phyloP scores from a whole-genome alignment of 2,329 filamentous ascomycete species.

The Claviceps fusiformis region DNA sequence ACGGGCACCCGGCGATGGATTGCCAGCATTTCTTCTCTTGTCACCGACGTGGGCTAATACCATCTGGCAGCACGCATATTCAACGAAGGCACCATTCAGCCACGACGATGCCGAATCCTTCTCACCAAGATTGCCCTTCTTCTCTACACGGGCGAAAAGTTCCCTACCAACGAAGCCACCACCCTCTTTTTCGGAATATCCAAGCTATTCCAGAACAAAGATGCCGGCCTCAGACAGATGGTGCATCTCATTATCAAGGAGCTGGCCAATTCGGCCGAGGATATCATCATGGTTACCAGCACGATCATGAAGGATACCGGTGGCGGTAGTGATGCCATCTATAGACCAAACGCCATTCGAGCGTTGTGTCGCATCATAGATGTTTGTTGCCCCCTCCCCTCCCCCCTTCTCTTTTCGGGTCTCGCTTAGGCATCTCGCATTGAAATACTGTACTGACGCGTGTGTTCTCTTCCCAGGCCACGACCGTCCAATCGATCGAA shows the following conservation, averaged over 20 bases:
- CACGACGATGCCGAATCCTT: constrained; percentile 91
- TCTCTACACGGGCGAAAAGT: constrained; percentile 91
- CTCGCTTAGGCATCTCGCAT: not conserved
- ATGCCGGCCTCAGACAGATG: constrained; percentile 96
- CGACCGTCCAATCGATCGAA: constrained; percentile 94
- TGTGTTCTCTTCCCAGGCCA: constrained; percentile 41
- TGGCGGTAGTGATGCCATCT: constrained; percentile 85
- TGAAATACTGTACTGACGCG: constrained; percentile 1
- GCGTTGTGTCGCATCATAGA: constrained; percentile 95
- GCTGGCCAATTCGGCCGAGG: constrained; percentile 84
- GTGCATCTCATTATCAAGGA: constrained; percentile 98
- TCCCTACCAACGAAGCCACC: constrained; percentile 93
- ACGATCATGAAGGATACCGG: constrained; percentile 99
- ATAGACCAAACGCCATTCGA: constrained; percentile 89
- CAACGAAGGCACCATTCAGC: constrained; percentile 93
- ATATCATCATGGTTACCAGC: constrained; percentile 99
- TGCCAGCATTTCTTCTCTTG: not conserved
- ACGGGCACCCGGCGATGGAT: not conserved
- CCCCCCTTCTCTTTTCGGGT: too few species aligned
- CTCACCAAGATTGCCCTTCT: constrained; percentile 95
- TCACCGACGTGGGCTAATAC: constrained; percentile 1
- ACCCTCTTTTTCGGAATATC: constrained; percentile 98
- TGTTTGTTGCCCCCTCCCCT: constrained; percentile 35
- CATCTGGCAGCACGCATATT: constrained; percentile 67
- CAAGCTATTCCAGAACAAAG: constrained; percentile 98